Evolutionary conservation across 1,284 basidiomycete genomes (phyloP), one percentile per base, ranked within the genome.

Genomic region (Cystobasidiaceae sp.): DNA sequence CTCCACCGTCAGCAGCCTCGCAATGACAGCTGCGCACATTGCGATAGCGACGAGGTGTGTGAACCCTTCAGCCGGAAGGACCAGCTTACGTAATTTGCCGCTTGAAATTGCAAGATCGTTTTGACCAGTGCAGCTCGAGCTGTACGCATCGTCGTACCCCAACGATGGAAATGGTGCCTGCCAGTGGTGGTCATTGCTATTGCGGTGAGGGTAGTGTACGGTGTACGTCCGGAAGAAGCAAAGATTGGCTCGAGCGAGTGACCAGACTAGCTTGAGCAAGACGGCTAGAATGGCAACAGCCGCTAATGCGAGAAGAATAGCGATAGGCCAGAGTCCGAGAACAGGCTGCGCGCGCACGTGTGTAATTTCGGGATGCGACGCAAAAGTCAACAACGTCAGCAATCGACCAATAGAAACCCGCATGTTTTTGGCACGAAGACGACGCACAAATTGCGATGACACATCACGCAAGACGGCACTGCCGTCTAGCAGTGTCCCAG

Each of bases 191-290:
- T 9, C 37, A 6, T n/a, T 11, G 21, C 15, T 25, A n/a, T 11
- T 25, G 17, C 32, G 17, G 19, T 33, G 19, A 41, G 7, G 6
- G 11, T 52, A 52, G 28, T 52, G 50, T 15, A 56, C 17, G 23
- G 25, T 56, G 54, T 44, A 44, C 37, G 9, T 44, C 19, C 41
- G 34, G 27, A 41, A 45, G 33, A 62, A 49, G 49, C 28, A 51
- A 23, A 62, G 39, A 9, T 49, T 43, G 37, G 49, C 59, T 17
- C 59, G 49, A 5, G 59, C 48, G 13, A 62, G 27, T 2, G 23
- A 25, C 59, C 59, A 62, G 9, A 39, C 33, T 21, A 54, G 34
- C 27, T 34, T 52, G 37, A 62, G 59, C 7, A 62, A 39, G 27
- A 62, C 21, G 27, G 46, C 46, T 27, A 62, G 21, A 2, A 62